Base-by-base conservation (phyloP, 768 basidiomycete genomes). In the Naganishia vishniacii region DNA sequence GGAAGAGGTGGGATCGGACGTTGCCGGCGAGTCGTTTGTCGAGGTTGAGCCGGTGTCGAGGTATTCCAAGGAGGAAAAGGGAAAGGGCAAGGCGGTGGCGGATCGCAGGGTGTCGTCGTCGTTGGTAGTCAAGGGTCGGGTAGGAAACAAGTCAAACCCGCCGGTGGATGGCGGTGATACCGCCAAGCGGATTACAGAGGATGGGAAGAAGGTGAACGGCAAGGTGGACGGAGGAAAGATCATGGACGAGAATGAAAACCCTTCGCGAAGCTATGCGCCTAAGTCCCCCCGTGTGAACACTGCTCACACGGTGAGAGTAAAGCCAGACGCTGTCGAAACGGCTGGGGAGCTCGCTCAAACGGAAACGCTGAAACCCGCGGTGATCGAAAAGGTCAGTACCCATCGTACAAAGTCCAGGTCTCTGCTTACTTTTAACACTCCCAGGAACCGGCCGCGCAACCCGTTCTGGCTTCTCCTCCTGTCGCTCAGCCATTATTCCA, bases 31-130 rank as follows among this genome's bases (percentile, higher is more conserved):
- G 16, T 20, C 28, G 28, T 25, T 25, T 11, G 34, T 12, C 41
- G 41, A 28, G 25, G 44, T 8, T 9, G 49, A 63, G 31, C 40
- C 48, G 37, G 41, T 40, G 12, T 32, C 29, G 41, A 63, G 62
- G 28, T 63, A 44, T 45, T 63, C 62, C 9, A 46, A 47, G 40
- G 62, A 63, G 20, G 44, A 63, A 63, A 63, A 63, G 49, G 62
- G 62, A 5, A 63, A 63, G 42, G 62, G 23, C 13, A 41, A 44
- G 42, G 41, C 40, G 15, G 28, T 63, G 28, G 49, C 23, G 16
- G 23, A 51, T 13, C 48, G 32, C 26, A 40, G 29, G 13, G 18
- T 45, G 20, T 26, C 48, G 9, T 26, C 15, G 7, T 34, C 37
- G 48, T 15, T 18, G 34, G 23, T 41, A 4, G 23, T 29, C 13